These are phyloP conservation scores for Tulasnella calospora DNA, from an alignment of 768 basidiomycete genomes.

Conservation along the genomic window DNA sequence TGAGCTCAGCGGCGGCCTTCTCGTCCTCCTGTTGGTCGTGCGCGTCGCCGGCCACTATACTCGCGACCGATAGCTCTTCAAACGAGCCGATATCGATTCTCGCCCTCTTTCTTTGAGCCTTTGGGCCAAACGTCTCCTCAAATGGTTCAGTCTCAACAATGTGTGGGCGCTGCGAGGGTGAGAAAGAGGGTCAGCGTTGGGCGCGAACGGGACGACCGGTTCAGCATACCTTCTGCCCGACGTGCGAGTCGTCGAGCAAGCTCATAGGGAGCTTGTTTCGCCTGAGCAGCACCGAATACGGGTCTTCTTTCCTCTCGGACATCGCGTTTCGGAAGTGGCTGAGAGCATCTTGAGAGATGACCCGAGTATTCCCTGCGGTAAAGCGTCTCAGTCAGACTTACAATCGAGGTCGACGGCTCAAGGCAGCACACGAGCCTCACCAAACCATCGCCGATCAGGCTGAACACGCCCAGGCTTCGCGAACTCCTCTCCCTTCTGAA, in stretches of 20 bases:
- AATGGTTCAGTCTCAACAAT: conserved; percentile 97
- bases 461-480: conserved; percentile 85
- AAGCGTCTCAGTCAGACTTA: conserved; percentile 39
- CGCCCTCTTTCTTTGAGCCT: conserved; percentile 88
- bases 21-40: conserved; percentile 19
- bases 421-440: conserved; percentile 44
- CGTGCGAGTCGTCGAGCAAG: conserved; percentile 78
- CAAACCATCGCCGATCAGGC: conserved; percentile 96
- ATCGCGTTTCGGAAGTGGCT: conserved; percentile 95
- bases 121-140: conserved; percentile 88
- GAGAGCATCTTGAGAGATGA: conserved; percentile 91
- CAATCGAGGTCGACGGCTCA: neutral
- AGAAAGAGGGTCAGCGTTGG: neutral
- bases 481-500: conserved; percentile 93
- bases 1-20: neutral
- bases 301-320: conserved; percentile 78
- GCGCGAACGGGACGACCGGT: neutral
- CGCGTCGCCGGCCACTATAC: conserved; percentile 13
- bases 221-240: conserved; percentile 55
- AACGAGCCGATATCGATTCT: conserved; percentile 84
- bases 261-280: conserved; percentile 98
- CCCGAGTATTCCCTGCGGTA: conserved; percentile 73
- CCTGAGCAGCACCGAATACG: conserved; percentile 89
- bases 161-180: conserved; percentile 62
- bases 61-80: conserved; percentile 71